Evolutionary conservation across 2,329 filamentous ascomycete species (phyloP).

Genomic region (Tetracladium maxilliforme): DNA sequence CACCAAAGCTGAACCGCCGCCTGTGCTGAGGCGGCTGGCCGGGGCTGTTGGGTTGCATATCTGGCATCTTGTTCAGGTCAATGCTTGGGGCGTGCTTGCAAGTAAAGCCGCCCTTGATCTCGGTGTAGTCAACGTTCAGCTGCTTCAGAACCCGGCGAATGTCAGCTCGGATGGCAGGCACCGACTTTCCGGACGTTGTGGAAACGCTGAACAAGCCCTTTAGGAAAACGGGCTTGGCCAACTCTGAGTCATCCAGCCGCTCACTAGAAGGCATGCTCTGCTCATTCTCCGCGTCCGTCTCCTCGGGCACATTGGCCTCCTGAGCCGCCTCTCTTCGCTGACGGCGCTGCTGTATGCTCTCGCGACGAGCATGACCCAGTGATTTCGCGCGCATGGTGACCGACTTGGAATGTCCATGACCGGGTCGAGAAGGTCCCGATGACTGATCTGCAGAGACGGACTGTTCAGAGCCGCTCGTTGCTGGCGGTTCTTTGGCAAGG

Average conservation of each 20-base stretch:
- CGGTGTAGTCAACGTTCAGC: constrained; percentile 77
- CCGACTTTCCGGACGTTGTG: constrained; percentile 84
- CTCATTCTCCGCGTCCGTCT: constrained; percentile 61
- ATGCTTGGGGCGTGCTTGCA: constrained; percentile 85
- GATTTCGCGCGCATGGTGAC: constrained; percentile 69
- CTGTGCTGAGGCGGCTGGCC: constrained; percentile 43
- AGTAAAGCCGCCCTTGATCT: constrained; percentile 87
- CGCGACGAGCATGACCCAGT: constrained; percentile 73
- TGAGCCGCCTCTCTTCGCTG: constrained; percentile 56
- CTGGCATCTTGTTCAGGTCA: constrained; percentile 60
- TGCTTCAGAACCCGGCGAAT: constrained; percentile 81
- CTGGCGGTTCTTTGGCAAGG: constrained; percentile 49
- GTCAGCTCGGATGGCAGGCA: constrained; percentile 73
- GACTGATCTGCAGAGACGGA: constrained; percentile 30
- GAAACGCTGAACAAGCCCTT: constrained; percentile 96
- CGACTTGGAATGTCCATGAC: constrained; percentile 23
- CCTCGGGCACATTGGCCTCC: constrained; percentile 73
- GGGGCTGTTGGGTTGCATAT: constrained; percentile 43
- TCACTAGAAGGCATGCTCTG: constrained; percentile 45
- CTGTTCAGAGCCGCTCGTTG: constrained; percentile 68
- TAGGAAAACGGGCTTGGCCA: constrained; percentile 85
- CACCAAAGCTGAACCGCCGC: constrained; percentile 74
- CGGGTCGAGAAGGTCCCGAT: neutral
- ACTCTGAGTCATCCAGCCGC: constrained; percentile 52
- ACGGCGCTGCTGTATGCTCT: constrained; percentile 82